These are phyloP conservation scores for Grosmannia serpens DNA, from an alignment of 2,329 filamentous ascomycete genomes.

Conservation along the genomic window DNA sequence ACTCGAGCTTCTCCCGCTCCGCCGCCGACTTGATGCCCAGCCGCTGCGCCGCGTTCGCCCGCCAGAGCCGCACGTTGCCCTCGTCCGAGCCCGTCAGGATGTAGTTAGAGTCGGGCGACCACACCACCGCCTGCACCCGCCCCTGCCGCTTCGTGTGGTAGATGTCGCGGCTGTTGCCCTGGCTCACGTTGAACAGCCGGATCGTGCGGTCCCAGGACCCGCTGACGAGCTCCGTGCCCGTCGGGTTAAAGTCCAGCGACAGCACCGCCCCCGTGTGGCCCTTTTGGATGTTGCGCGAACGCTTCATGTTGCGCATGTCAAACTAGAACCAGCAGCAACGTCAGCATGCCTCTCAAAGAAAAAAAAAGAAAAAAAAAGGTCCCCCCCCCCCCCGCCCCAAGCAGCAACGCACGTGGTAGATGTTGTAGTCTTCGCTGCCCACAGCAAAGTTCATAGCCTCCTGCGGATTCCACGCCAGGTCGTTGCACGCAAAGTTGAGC, in stretches of 20 bases:
- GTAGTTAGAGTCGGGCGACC: slow-evolving; percentile 77
- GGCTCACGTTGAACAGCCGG: slow-evolving; percentile 68
- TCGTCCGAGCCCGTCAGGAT: slow-evolving; percentile 87
- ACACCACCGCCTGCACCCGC: slow-evolving; percentile 47
- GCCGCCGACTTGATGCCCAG: slow-evolving; percentile 76
- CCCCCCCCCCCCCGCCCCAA: not conserved
- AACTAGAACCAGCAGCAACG: slow-evolving; percentile 35
- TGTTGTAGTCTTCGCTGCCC: slow-evolving; percentile 89
- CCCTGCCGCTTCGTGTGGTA: slow-evolving; percentile 99
- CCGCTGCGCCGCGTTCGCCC: slow-evolving; percentile 70
- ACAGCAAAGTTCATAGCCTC: slow-evolving; percentile 59
- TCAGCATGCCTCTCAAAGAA: not conserved
- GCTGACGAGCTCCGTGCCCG: slow-evolving; percentile 83
- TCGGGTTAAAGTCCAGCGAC: slow-evolving; percentile 92
- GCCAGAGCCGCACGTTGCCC: slow-evolving; percentile 79
- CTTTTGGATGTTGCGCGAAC: slow-evolving; percentile 15
- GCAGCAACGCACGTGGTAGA: slow-evolving; percentile 43
- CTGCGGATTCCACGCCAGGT: slow-evolving; percentile 89
- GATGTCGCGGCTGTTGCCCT: slow-evolving; percentile 79
- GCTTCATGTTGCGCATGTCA: slow-evolving; percentile 55
- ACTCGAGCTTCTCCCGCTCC: slow-evolving; percentile 81
- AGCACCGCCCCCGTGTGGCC: slow-evolving; percentile 58
- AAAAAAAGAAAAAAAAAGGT: not conserved
- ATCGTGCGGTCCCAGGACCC: slow-evolving; percentile 84
- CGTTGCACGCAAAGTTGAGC: slow-evolving; percentile 72